These are phyloP conservation scores for Diaporthe vexans DNA, from an alignment of 2,329 filamentous ascomycete genomes.

Conservation along the genomic window DNA sequence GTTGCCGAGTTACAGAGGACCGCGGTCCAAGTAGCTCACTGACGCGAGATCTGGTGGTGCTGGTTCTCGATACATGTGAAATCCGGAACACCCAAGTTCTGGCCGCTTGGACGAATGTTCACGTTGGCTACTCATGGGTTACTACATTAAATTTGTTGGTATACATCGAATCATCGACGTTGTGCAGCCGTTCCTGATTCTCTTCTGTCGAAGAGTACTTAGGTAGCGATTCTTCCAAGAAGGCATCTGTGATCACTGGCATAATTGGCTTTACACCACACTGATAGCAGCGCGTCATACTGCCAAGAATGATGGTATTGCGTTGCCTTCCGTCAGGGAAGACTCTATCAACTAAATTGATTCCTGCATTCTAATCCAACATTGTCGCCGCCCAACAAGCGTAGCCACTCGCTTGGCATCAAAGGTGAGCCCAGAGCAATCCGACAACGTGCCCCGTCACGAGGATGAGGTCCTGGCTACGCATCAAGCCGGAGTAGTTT, in stretches of 20 bases:
- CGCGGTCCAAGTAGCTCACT: not conserved
- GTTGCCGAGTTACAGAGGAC: too few relatives aligned
- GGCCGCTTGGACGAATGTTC: too few relatives aligned
- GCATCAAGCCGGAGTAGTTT: not conserved
- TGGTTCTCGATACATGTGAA: too few relatives aligned
- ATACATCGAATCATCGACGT: not conserved
- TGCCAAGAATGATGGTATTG: not conserved
- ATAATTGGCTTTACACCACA: not conserved
- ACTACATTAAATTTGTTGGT: too few relatives aligned
- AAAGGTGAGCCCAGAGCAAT: not conserved
- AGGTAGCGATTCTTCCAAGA: not conserved
- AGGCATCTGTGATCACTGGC: not conserved
- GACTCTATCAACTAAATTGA: not conserved
- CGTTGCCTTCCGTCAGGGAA: not conserved
- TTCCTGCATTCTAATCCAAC: not conserved
- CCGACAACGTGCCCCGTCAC: not conserved
- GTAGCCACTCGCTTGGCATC: not conserved
- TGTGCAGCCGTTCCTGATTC: not conserved
- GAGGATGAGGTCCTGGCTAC: not conserved
- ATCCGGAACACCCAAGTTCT: too few relatives aligned
- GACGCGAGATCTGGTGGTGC: too few relatives aligned
- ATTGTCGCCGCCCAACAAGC: not conserved
- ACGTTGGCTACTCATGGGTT: too few relatives aligned
- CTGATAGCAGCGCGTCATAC: not conserved
- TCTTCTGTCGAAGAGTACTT: not conserved